phyloP scores from a whole-genome alignment of 805 yeast species.

The Candida parachauliodes region DNA sequence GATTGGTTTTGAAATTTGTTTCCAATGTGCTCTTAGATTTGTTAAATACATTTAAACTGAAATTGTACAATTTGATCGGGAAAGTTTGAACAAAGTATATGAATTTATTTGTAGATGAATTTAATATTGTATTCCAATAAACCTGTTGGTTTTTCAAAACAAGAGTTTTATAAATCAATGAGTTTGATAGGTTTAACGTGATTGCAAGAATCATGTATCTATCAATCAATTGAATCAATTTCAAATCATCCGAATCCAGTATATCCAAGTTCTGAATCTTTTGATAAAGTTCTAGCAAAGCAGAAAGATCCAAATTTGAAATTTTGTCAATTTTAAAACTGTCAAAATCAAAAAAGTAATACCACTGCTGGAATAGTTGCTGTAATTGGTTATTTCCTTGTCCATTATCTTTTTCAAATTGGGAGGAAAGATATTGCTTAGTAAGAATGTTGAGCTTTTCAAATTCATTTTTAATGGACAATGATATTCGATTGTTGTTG shows the following conservation, averaged over 20 bases:
- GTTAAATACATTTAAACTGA: slow-evolving; percentile 8
- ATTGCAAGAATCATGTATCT: slow-evolving; percentile 21
- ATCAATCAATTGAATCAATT: slow-evolving; percentile 17
- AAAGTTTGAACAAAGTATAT: slow-evolving; percentile 32
- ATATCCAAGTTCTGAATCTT: slow-evolving; percentile 5
- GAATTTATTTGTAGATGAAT: slow-evolving; percentile 22
- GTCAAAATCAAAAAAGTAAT: slow-evolving; percentile 19
- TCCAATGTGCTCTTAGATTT: slow-evolving; percentile 5
- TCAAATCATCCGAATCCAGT: slow-evolving; percentile 4
- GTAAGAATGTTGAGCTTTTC: slow-evolving; percentile 19
- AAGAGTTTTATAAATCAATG: slow-evolving; percentile 32
- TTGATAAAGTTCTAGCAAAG: slow-evolving; percentile 11
- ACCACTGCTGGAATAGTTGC: slow-evolving; percentile 21
- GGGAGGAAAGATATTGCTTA: slow-evolving; percentile 18
- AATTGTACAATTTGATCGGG: slow-evolving; percentile 25
- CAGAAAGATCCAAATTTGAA: slow-evolving; percentile 9
- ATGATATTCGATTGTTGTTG: slow-evolving; percentile 29
- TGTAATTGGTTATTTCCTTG: slow-evolving; percentile 10
- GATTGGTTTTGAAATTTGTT: slow-evolving; percentile 9
- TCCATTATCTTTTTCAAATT: slow-evolving; percentile 10
- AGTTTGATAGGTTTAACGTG: slow-evolving; percentile 27
- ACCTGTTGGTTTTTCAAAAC: slow-evolving; percentile 27
- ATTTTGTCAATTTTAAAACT: slow-evolving; percentile 15
- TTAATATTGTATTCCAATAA: slow-evolving; percentile 32
- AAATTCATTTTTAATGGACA: slow-evolving; percentile 20